Percentiles rank a stretch among this genome's conserved stretches.
Conservation (phyloP, 257 asterid genomes). For the Ehretia macrophylla region DNA sequence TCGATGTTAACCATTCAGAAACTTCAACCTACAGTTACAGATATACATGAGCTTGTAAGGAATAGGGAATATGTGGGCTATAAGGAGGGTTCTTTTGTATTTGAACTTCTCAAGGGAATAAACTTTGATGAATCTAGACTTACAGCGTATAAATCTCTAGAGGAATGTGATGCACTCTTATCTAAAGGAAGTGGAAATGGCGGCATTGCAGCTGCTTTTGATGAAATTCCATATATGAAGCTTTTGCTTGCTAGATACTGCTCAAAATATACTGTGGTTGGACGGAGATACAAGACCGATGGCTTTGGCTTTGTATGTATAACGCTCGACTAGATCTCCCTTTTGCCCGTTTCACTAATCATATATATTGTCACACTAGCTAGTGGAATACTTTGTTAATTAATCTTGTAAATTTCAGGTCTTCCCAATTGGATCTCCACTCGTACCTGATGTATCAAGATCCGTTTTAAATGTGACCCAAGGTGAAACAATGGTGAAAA, state of each 20-base stretch:
- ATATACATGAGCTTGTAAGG: constrained; percentile 26
- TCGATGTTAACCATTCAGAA: constrained; percentile 49
- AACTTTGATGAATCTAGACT: constrained; percentile 23
- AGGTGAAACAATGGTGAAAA: neutral
- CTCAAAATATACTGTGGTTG: constrained; percentile 23
- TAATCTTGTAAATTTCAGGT: neutral
- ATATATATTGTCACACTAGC: too few species aligned
- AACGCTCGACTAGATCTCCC: neutral
- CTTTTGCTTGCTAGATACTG: constrained; percentile 24
- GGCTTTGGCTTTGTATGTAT: constrained; percentile 38
- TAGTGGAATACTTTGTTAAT: too few species aligned
- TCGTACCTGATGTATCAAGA: constrained; percentile 15
- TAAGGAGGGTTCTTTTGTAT: constrained; percentile 14
- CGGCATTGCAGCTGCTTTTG: constrained; percentile 32
- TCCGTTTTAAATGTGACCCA: constrained; percentile 4
- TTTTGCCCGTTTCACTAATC: neutral
- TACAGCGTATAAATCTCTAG: constrained; percentile 1
- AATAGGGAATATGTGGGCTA: constrained; percentile 26
- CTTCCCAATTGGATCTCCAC: constrained; percentile 16
- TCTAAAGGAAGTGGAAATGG: constrained; percentile 29
- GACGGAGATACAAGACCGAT: constrained; percentile 22
- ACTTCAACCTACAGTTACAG: constrained; percentile 43
- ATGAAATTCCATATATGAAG: constrained; percentile 36
- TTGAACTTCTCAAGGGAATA: neutral
- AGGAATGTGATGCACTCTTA: constrained; percentile 19